Evolutionary conservation across 495 filamentous ascomycete genomes (phyloP).

Genomic region (Penicillium bialowiezense): DNA sequence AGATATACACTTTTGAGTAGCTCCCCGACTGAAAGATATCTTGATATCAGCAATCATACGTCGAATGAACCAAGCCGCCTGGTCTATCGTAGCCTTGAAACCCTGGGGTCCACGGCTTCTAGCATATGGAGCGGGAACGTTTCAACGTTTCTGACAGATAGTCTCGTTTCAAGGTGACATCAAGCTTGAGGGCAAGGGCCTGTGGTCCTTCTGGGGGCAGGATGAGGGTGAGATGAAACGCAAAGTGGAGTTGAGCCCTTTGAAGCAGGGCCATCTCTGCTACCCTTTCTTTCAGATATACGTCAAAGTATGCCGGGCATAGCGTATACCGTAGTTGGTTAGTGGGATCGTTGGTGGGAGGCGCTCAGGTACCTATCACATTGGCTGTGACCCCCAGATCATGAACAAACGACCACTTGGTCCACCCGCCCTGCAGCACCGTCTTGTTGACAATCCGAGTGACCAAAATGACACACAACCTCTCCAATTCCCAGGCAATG

Average conservation of each 20-base stretch:
- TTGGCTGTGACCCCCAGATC: constrained; percentile 45
- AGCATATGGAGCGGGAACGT: too few relatives aligned
- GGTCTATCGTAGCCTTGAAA: too few relatives aligned
- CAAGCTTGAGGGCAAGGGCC: constrained; percentile 39
- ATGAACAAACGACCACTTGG: constrained; percentile 48
- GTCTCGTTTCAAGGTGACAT: constrained; percentile 38
- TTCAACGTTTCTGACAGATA: constrained; percentile 32
- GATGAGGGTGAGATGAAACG: constrained; percentile 64
- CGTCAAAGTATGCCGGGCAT: constrained; percentile 72
- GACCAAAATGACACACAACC: constrained; percentile 54
- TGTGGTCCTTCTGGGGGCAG: constrained; percentile 59
- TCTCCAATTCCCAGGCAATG: constrained; percentile 70
- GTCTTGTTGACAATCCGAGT: constrained; percentile 56
- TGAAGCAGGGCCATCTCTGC: constrained; percentile 57
- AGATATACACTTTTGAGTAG: constrained; percentile 25
- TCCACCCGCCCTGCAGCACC: constrained; percentile 51
- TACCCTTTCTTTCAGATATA: constrained; percentile 31
- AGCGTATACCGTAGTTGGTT: constrained; percentile 52
- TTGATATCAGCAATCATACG: too few relatives aligned
- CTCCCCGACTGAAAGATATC: too few relatives aligned
- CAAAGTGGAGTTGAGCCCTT: constrained; percentile 68
- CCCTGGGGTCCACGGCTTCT: too few relatives aligned
- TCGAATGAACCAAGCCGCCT: too few relatives aligned
- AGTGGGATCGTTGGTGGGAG: constrained; percentile 7
- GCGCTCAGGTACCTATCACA: constrained; percentile 39